Conservation (phyloP, 306 rosid genomes). For the Trifolium repens region DNA sequence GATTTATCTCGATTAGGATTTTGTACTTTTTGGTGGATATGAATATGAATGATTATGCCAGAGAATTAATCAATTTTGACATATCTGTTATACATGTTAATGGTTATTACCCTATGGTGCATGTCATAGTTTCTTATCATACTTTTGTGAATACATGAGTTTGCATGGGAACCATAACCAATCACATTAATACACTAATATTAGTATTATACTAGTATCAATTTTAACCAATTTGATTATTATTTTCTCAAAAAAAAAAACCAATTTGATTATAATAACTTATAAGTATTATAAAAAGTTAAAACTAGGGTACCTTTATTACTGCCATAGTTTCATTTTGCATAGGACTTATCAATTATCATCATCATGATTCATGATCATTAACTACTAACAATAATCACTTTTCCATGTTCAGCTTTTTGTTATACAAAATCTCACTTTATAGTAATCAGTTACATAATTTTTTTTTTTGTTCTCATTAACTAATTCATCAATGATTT, state of each 20-base stretch:
- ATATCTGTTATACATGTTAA: neutral
- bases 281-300: neutral
- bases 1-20: slow-evolving; percentile 31
- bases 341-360: neutral
- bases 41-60: slow-evolving; percentile 1
- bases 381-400: neutral
- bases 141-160: neutral
- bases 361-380: neutral
- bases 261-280: neutral
- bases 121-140: neutral
- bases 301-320: slow-evolving; percentile 7
- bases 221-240: too few species aligned
- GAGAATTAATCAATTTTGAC: slow-evolving; percentile 10
- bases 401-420: slow-evolving; percentile 12
- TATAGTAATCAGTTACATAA: neutral
- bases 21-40: neutral
- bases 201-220: too few species aligned
- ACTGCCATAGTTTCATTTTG: neutral
- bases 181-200: neutral
- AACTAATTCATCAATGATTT: neutral
- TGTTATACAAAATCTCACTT: neutral
- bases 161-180: slow-evolving; percentile 43
- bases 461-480: neutral
- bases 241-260: neutral
- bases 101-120: slow-evolving; percentile 25